phyloP scores from a whole-genome alignment of 2,329 filamentous ascomycete species.

The Tolypocladium amazonense region DNA sequence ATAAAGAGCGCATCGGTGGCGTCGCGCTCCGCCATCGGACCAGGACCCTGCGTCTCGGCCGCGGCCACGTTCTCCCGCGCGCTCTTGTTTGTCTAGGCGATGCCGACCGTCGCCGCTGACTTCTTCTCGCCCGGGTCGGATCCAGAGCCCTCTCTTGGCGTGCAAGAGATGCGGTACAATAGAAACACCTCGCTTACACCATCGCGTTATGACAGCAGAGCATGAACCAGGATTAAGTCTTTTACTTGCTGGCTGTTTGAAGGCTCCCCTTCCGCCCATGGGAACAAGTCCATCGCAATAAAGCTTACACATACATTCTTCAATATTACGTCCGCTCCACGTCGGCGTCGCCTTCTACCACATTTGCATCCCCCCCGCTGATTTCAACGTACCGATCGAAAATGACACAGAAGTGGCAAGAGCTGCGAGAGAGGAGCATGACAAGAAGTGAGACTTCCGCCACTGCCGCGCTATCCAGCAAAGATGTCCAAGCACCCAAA shows the following conservation, averaged over 20 bases:
- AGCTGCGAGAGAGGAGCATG: background rate
- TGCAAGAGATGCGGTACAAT: constrained; percentile 11
- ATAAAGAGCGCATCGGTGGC: background rate
- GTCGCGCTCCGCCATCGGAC: background rate
- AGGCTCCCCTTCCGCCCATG: constrained; percentile 4
- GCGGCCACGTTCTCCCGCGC: background rate
- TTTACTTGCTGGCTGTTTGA: constrained; percentile 13
- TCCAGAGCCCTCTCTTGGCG: background rate
- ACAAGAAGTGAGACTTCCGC: background rate
- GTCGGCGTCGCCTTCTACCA: background rate
- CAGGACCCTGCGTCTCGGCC: background rate
- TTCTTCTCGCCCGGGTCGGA: background rate
- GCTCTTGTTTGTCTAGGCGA: background rate
- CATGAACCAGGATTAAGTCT: background rate
- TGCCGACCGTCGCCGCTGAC: background rate
- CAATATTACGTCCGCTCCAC: constrained; percentile 5
- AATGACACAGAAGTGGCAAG: no score
- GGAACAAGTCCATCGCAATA: background rate
- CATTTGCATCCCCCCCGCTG: background rate
- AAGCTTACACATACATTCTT: constrained; percentile 3
- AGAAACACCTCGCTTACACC: constrained; percentile 11
- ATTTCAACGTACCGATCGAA: background rate
- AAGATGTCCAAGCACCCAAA: background rate
- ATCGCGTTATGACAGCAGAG: constrained; percentile 15
- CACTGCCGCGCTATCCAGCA: background rate